Conservation (phyloP, 1,139 yeast genomes). For the Cylindricascospora bacillispora region DNA sequence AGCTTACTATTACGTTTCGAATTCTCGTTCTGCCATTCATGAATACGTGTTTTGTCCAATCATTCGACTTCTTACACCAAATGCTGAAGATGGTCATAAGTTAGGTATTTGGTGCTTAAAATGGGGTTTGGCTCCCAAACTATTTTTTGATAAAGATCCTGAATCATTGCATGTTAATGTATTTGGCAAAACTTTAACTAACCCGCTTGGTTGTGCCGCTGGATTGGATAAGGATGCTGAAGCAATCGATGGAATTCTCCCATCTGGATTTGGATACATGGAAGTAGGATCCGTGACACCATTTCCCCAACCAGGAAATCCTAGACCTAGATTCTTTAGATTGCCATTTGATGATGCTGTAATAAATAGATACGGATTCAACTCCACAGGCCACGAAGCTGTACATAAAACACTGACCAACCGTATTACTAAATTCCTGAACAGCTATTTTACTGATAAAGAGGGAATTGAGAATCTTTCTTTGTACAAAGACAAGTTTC, state of each 20-base stretch:
- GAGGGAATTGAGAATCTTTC: slow-evolving; percentile 35
- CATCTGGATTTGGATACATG: slow-evolving; percentile 75
- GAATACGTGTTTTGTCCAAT: slow-evolving; percentile 72
- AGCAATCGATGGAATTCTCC: slow-evolving; percentile 73
- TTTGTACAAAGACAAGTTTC: slow-evolving; percentile 48
- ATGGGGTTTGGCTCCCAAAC: slow-evolving; percentile 52
- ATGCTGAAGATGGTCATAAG: slow-evolving; percentile 76
- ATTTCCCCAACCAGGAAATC: slow-evolving; percentile 86
- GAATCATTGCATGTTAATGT: slow-evolving; percentile 45
- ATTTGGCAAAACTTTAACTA: slow-evolving; percentile 49
- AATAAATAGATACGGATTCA: slow-evolving; percentile 88
- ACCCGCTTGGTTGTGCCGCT: slow-evolving; percentile 90
- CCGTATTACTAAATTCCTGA: slow-evolving; percentile 37
- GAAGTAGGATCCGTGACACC: slow-evolving; percentile 95
- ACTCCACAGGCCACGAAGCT: slow-evolving; percentile 73
- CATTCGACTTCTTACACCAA: slow-evolving; percentile 49
- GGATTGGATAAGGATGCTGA: slow-evolving; percentile 93
- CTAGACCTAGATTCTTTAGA: slow-evolving; percentile 80
- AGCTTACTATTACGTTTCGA: slow-evolving; percentile 39
- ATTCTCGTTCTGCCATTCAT: slow-evolving; percentile 73
- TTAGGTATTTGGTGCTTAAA: slow-evolving; percentile 62
- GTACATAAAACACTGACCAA: slow-evolving; percentile 54
- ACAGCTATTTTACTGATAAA: slow-evolving; percentile 16
- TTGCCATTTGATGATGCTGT: slow-evolving; percentile 78
- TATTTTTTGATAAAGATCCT: slow-evolving; percentile 44